Conservation (phyloP, 352 stramenopile genomes). For the Phytopythium helicoides region DNA sequence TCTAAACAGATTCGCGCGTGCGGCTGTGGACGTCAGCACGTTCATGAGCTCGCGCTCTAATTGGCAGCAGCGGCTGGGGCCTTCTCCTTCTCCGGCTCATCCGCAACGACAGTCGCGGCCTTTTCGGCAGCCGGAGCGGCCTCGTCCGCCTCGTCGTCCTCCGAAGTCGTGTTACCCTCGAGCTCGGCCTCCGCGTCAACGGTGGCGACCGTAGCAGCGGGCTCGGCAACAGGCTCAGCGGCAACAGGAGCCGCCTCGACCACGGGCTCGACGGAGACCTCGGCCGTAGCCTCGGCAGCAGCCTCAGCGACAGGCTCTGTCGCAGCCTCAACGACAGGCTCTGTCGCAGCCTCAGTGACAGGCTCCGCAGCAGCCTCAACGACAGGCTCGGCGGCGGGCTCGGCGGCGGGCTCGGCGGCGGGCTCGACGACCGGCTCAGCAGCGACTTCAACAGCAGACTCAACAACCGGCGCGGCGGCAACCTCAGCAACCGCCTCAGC, state of each 20-base stretch:
- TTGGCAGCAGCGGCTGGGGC: conserved; percentile 9
- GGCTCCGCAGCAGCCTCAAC: not conserved
- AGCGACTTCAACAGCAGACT: not conserved
- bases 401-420: too few species aligned
- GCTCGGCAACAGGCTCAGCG: not conserved
- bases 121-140: conserved; percentile 14
- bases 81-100: conserved; percentile 22
- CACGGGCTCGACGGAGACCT: conserved; percentile 4
- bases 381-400: too few species aligned
- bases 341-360: conserved; percentile 6
- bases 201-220: not conserved
- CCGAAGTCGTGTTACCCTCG: conserved; percentile 24
- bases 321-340: not conserved
- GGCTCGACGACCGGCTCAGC: too few species aligned
- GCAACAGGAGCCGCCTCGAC: not conserved
- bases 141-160: conserved; percentile 25
- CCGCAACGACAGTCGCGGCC: conserved; percentile 11
- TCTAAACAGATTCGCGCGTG: not conserved
- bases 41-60: conserved; percentile 1
- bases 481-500: too few species aligned
- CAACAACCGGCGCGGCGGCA: too few species aligned
- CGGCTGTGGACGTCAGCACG: too few species aligned
- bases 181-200: conserved; percentile 11
- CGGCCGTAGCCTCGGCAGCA: conserved; percentile 1
- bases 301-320: conserved; percentile 8